Conservation (phyloP, 192 early-diverging fungal genomes). For the Mortierella claussenii region DNA sequence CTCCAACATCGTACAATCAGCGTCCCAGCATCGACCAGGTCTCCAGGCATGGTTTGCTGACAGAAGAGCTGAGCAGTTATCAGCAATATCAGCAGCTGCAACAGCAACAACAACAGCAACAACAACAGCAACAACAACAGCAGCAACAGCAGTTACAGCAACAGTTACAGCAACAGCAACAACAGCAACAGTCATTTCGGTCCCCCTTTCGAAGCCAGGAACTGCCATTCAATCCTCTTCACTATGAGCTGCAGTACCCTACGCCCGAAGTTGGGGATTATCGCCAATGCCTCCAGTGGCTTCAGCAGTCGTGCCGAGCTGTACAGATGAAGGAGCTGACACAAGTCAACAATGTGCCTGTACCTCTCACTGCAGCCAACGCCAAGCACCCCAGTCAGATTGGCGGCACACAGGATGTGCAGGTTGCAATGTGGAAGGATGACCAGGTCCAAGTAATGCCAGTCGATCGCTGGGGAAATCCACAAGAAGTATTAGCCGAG, state of each 20-base stretch:
- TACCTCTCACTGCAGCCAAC: constrained; percentile 33
- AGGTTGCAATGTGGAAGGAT: constrained; percentile 39
- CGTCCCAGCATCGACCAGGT: constrained; percentile 5
- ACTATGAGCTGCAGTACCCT: constrained; percentile 5
- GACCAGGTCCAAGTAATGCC: constrained; percentile 37
- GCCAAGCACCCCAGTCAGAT: constrained; percentile 37
- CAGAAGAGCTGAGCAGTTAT: constrained; percentile 9
- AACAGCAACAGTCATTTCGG: constrained; percentile 5
- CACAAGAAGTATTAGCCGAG: constrained; percentile 44
- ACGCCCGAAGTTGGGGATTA: constrained; percentile 14
- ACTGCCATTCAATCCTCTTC: not conserved
- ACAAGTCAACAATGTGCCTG: constrained; percentile 26
- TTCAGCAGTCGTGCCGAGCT: constrained; percentile 38
- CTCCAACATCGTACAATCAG: constrained; percentile 1
- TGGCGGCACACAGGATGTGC: constrained; percentile 35
- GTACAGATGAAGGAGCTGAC: constrained; percentile 38
- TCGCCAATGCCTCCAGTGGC: constrained; percentile 37
- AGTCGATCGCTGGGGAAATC: constrained; percentile 41
- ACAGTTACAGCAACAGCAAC: not conserved
- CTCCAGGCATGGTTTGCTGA: not conserved
- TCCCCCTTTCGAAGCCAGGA: not conserved
- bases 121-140: constrained; percentile 4
- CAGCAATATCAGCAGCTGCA: constrained; percentile 7
- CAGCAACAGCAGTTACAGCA: constrained; percentile 1
- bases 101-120: not conserved